phyloP scores from a whole-genome alignment of 2,329 filamentous ascomycete genomes.

The Aureobasidium subglaciale region DNA sequence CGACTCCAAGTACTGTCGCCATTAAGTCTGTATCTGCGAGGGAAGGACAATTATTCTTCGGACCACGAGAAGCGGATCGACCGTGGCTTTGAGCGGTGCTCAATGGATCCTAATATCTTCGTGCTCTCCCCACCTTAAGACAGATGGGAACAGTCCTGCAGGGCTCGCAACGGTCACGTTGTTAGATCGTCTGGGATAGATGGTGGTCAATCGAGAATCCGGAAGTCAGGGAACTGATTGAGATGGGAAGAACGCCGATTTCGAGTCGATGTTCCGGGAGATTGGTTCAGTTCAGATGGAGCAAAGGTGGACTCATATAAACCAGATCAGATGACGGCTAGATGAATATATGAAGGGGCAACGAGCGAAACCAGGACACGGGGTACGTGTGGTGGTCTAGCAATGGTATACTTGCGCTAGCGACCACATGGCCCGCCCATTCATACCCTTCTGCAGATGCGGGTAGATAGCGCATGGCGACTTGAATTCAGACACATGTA shows the following conservation, averaged over 20 bases:
- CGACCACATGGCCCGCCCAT: constrained; percentile 4
- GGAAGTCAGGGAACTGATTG: background rate
- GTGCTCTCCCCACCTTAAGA: background rate
- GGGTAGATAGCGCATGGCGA: constrained; percentile 8
- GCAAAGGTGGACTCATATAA: background rate
- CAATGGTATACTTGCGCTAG: background rate
- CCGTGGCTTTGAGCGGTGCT: background rate
- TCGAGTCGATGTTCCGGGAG: constrained; percentile 1
- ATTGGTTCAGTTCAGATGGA: constrained; percentile 6
- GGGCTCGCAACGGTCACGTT: background rate
- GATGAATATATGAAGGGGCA: background rate
- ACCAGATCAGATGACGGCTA: background rate
- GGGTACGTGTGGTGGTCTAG: background rate
- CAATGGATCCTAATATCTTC: background rate
- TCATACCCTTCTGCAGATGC: constrained; percentile 3
- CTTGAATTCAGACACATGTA: constrained; percentile 5
- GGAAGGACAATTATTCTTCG: background rate
- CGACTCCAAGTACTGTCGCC: background rate
- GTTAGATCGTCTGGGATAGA: constrained; percentile 3
- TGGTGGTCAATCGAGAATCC: background rate
- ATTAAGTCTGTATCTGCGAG: background rate
- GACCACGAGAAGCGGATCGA: background rate
- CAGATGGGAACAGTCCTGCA: background rate
- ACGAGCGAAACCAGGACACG: constrained; percentile 4
- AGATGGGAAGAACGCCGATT: background rate